Evolutionary conservation across 805 yeast species (phyloP).

Genomic region (Helenozyma rhizophorensis): DNA sequence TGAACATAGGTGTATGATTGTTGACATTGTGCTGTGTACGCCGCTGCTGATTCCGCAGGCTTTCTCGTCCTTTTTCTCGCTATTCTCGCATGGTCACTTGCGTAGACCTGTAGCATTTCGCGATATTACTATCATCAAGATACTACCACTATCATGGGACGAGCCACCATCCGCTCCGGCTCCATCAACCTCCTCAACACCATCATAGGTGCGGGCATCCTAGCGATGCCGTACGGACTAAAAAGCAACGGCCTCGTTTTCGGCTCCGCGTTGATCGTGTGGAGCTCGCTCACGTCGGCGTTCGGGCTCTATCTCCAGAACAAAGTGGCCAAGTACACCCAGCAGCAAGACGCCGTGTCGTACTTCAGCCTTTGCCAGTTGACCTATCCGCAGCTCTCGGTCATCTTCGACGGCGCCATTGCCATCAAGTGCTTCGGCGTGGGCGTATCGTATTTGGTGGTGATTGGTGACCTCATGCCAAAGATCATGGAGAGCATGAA

Average conservation of each 20-base stretch:
- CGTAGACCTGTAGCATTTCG: background rate
- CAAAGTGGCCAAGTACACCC: slow-evolving; percentile 50
- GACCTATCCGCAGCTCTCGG: slow-evolving; percentile 66
- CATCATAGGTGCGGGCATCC: slow-evolving; percentile 74
- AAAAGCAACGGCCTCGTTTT: slow-evolving; percentile 60
- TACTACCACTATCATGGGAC: slow-evolving; percentile 11
- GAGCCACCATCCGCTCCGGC: slow-evolving; percentile 48
- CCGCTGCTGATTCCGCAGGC: too few species aligned
- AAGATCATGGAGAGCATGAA: slow-evolving; percentile 40
- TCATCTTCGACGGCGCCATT: slow-evolving; percentile 72
- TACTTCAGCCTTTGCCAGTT: slow-evolving; percentile 46
- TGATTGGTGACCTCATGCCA: slow-evolving; percentile 76
- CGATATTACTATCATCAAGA: too few species aligned
- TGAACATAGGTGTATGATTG: too few species aligned
- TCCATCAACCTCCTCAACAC: slow-evolving; percentile 68
- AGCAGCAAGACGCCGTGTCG: slow-evolving; percentile 38
- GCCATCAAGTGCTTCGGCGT: slow-evolving; percentile 79
- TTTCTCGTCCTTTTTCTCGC: background rate
- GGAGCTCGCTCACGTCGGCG: slow-evolving; percentile 65
- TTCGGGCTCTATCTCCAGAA: slow-evolving; percentile 65
- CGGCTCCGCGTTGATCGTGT: slow-evolving; percentile 50
- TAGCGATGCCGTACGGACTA: slow-evolving; percentile 73
- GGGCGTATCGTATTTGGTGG: slow-evolving; percentile 63
- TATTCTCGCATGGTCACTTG: background rate
- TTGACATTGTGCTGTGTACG: too few species aligned